Base-by-base conservation (phyloP, 495 filamentous ascomycete genomes). In the Aspergillus carlsbadensis region DNA sequence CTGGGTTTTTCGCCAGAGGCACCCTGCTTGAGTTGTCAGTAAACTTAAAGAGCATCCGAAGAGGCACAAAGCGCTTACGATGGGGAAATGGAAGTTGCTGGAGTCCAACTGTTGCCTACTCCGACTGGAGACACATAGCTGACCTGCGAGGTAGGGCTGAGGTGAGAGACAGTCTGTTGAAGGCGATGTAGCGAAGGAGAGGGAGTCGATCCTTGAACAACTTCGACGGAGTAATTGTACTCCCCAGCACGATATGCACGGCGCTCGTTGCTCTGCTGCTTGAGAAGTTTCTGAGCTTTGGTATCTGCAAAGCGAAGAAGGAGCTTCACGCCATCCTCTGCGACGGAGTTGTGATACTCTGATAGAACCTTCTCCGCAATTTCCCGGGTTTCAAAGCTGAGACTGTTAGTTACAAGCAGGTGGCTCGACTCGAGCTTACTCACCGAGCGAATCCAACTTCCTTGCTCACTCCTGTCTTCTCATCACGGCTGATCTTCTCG, bases 251-350 rank as follows among this genome's bases (percentile, higher is more conserved):
- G 90, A 74, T 92, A 96, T 62, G 93, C 87, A 52, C 94, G 90
- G 59, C 90, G 89, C 70, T 93, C 89, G 22, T 92, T 91, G 18
- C 92, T 97, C 65, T 94, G 87, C 35, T 91, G 87, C 79, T 99
- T 99, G 49, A 99, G 81, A 64, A 90, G 79, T 78, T 98, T 99
- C 72, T 99, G 94, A 51, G 90, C 88, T 36, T 92, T 88, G 26
- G 95, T 98, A 68, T 99, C 94, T 48, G 94, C 93, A 68, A 94
- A 98, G 49, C 94, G 93, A 62, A 99, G 87, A 72, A 97, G 90
- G 66, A 99, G 83, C 52, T 88, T 81, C 34, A 91, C 81, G 29
- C 82, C 81, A 62, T 92, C 86, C 37, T 87, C 84, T 45, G 79
- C 81, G 58, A 85, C 75, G 26, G 78, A 65, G 52, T 81, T 84